Percentiles rank a stretch among this genome's conserved stretches.
These are phyloP conservation scores for Saturnispora dispora DNA, from an alignment of 805 yeast genomes.

Conservation along the genomic window DNA sequence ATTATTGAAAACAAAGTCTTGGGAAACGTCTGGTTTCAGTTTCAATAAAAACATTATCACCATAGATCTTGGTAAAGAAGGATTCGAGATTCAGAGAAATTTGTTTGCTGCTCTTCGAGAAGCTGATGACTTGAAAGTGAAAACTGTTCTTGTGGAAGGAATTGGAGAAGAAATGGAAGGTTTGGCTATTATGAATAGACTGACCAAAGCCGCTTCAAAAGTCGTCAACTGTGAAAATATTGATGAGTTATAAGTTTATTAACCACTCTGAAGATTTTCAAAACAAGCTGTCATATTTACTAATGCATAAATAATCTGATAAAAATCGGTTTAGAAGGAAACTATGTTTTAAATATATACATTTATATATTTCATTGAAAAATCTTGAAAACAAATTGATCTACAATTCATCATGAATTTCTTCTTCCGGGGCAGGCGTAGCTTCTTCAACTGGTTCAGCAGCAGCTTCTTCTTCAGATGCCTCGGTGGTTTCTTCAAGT, in stretches of 20 bases:
- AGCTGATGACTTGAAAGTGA: constrained; percentile 55
- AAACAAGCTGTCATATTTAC: too few relatives aligned
- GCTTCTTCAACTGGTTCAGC: neutral
- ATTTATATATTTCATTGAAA: neutral
- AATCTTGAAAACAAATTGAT: neutral
- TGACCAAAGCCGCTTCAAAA: constrained; percentile 71
- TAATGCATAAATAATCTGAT: neutral
- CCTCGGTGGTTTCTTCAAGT: constrained; percentile 18
- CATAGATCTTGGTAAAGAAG: constrained; percentile 34
- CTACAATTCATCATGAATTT: constrained; percentile 17
- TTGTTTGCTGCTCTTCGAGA: constrained; percentile 66
- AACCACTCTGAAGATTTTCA: too few relatives aligned
- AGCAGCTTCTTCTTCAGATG: neutral
- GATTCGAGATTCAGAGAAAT: constrained; percentile 61
- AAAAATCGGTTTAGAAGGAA: neutral
- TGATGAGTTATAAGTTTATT: neutral
- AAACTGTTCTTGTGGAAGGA: constrained; percentile 76
- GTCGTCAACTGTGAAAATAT: constrained; percentile 13
- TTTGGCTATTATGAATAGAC: constrained; percentile 87
- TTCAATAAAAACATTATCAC: neutral
- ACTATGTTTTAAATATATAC: neutral
- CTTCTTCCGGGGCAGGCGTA: neutral
- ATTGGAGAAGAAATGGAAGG: constrained; percentile 72
- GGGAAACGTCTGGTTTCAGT: constrained; percentile 20
- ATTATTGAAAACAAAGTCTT: constrained; percentile 36